These are phyloP conservation scores for Thraustochytrium sp. DNA, from an alignment of 352 stramenopile genomes.

Conservation along the genomic window DNA sequence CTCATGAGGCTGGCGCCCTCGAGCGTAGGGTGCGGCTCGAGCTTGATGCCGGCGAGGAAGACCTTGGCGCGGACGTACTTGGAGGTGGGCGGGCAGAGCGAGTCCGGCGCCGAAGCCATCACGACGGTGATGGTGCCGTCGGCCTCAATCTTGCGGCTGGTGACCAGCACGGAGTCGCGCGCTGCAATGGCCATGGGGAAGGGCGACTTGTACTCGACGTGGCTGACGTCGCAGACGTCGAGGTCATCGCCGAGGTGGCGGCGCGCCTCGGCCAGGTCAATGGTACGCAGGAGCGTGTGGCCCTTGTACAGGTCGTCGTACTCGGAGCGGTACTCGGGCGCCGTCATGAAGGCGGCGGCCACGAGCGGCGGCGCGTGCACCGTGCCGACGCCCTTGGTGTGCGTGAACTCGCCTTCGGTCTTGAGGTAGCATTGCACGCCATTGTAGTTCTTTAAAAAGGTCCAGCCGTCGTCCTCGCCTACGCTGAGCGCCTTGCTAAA, in stretches of 20 bases:
- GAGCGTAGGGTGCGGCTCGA: neutral
- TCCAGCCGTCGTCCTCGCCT: constrained; percentile 27
- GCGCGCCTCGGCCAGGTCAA: neutral
- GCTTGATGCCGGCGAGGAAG: constrained; percentile 19
- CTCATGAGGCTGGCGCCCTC: neutral
- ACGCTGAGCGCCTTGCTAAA: constrained; percentile 37
- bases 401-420: constrained; percentile 15
- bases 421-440: constrained; percentile 39
- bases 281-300: neutral
- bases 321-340: neutral
- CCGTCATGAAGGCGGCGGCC: constrained; percentile 15
- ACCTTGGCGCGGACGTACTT: constrained; percentile 40
- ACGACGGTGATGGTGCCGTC: constrained; percentile 31
- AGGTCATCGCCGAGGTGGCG: neutral
- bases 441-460: constrained; percentile 29
- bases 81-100: neutral
- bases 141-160: neutral
- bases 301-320: constrained; percentile 39
- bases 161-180: neutral
- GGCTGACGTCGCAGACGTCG: constrained; percentile 19
- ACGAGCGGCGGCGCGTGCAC: neutral
- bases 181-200: constrained; percentile 27
- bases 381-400: constrained; percentile 36
- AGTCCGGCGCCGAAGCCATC: neutral
- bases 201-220: constrained; percentile 31